Percentiles rank a stretch among this genome's conserved stretches.
Evolutionary conservation across 2,329 filamentous ascomycete species (phyloP).

Genomic region (Penicillium sp.): DNA sequence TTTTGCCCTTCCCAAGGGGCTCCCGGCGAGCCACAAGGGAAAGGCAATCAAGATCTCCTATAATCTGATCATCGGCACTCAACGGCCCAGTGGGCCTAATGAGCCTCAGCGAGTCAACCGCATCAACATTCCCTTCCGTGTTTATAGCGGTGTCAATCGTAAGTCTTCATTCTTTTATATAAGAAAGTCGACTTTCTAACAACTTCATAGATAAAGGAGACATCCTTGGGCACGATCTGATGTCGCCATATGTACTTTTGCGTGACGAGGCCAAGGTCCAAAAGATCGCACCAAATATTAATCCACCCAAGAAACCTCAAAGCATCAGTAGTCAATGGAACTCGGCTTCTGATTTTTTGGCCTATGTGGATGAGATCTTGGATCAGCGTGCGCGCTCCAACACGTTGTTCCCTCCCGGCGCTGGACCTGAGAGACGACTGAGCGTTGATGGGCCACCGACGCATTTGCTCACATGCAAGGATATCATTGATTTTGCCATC

Average conservation of each 20-base stretch:
- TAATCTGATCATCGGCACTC: slow-evolving; percentile 83
- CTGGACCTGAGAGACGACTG: slow-evolving; percentile 59
- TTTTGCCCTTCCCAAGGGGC: slow-evolving; percentile 75
- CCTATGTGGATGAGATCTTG: slow-evolving; percentile 71
- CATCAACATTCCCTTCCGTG: slow-evolving; percentile 87
- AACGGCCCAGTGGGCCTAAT: slow-evolving; percentile 69
- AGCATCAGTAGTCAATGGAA: slow-evolving; percentile 39
- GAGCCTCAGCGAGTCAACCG: slow-evolving; percentile 76
- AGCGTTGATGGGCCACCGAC: slow-evolving; percentile 49
- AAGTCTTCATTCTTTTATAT: slow-evolving; percentile 14
- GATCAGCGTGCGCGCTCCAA: slow-evolving; percentile 51
- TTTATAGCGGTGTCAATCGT: slow-evolving; percentile 86
- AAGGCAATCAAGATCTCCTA: slow-evolving; percentile 93
- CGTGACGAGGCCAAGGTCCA: slow-evolving; percentile 70
- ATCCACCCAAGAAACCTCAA: slow-evolving; percentile 38
- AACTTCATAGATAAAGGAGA: slow-evolving; percentile 59
- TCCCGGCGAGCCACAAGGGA: slow-evolving; percentile 87
- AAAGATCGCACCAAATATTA: slow-evolving; percentile 39
- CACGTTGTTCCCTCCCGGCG: slow-evolving; percentile 58
- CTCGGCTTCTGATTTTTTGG: slow-evolving; percentile 60
- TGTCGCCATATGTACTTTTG: slow-evolving; percentile 86
- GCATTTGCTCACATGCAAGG: slow-evolving; percentile 61
- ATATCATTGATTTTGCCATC: slow-evolving; percentile 86
- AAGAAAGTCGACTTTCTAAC: slow-evolving; percentile 16
- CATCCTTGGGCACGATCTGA: slow-evolving; percentile 85